phyloP scores from a whole-genome alignment of 495 filamentous ascomycete genomes.

The Aspergillus bertholletiae region DNA sequence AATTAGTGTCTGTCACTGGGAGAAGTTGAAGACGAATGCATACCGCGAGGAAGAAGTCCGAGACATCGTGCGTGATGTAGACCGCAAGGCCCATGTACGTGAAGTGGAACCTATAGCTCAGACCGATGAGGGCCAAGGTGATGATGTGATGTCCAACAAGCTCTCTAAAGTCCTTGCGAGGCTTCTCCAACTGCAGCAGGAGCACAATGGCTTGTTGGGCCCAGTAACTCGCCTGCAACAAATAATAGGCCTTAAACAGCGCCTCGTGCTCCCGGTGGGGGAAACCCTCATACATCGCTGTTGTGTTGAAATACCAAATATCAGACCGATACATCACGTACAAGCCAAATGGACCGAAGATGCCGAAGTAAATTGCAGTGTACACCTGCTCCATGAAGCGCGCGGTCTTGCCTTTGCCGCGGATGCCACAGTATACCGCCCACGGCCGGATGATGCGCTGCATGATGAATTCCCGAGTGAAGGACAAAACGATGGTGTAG shows the following conservation, averaged over 20 bases:
- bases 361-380: slow-evolving; percentile 88
- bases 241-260: slow-evolving; percentile 94
- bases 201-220: slow-evolving; percentile 92
- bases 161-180: slow-evolving; percentile 93
- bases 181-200: slow-evolving; percentile 86
- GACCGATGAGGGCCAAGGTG: slow-evolving; percentile 77
- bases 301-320: slow-evolving; percentile 98
- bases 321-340: slow-evolving; percentile 89
- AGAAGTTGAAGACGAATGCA: slow-evolving; percentile 26
- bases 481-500: slow-evolving; percentile 84
- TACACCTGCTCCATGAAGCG: slow-evolving; percentile 98
- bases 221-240: slow-evolving; percentile 96
- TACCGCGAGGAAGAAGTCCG: slow-evolving; percentile 96
- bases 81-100: slow-evolving; percentile 96
- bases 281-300: slow-evolving; percentile 86
- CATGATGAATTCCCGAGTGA: slow-evolving; percentile 96
- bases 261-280: slow-evolving; percentile 83
- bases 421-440: slow-evolving; percentile 68
- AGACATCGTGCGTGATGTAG: slow-evolving; percentile 94
- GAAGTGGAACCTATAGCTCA: slow-evolving; percentile 97
- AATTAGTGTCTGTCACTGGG: slow-evolving; percentile 2
- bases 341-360: slow-evolving; percentile 82
- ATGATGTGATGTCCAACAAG: slow-evolving; percentile 93
- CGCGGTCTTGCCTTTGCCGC: slow-evolving; percentile 71
- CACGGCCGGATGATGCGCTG: slow-evolving; percentile 82